Conservation (phyloP, 2,329 filamentous ascomycete genomes). For the Neopestalotiopsis sp. region DNA sequence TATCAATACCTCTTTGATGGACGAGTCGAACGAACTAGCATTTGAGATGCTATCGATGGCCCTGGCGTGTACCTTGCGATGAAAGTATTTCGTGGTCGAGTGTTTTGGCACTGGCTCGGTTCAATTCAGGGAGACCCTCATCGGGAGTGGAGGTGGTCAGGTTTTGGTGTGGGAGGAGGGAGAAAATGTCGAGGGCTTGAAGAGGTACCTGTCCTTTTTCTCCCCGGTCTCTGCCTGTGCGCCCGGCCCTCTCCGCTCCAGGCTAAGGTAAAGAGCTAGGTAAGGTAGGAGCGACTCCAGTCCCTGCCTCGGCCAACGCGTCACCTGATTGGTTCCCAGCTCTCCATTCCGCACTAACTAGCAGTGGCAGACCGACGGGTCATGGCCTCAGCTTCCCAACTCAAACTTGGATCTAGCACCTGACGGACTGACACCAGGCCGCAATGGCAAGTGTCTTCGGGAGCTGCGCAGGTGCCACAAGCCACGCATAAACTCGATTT, state of each 20-base stretch:
- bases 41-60: constrained; percentile 23
- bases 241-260: not conserved
- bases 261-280: too few relatives aligned
- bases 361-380: not conserved
- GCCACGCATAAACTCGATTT: not conserved
- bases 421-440: not conserved
- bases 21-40: constrained; percentile 24
- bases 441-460: not conserved
- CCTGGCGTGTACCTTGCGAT: constrained; percentile 41
- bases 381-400: not conserved
- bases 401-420: not conserved
- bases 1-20: constrained; percentile 21
- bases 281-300: too few relatives aligned
- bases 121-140: constrained; percentile 14
- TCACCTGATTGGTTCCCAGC: not conserved
- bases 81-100: constrained; percentile 46
- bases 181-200: not conserved
- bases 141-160: constrained; percentile 10
- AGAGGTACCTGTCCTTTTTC: constrained; percentile 12
- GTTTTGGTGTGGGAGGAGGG: not conserved
- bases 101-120: constrained; percentile 40
- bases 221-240: not conserved
- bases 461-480: not conserved
- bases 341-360: too few relatives aligned
- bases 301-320: not conserved